Conservation (phyloP, 345 rosid species). For the Orychophragmus violaceus region DNA sequence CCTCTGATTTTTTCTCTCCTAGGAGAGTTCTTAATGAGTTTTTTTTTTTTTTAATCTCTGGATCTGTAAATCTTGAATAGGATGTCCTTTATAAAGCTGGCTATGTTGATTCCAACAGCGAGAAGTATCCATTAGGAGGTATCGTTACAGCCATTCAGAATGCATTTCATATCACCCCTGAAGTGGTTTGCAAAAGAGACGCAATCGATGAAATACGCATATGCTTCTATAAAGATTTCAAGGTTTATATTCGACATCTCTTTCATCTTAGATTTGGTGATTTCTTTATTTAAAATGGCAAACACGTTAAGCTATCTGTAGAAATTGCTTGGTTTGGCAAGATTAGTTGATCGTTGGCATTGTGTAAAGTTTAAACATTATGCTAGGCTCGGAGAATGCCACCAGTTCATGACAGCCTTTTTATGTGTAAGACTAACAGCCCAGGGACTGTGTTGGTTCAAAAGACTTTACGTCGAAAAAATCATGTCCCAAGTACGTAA, state of each 20-base stretch:
- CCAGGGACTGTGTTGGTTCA: too few species aligned
- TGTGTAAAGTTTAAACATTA: neutral
- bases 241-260: slow-evolving; percentile 40
- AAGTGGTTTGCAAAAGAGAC: too few species aligned
- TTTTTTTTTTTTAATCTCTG: neutral
- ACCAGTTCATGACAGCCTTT: slow-evolving; percentile 9
- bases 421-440: slow-evolving; percentile 39
- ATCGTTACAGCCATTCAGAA: slow-evolving; percentile 70
- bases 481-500: slow-evolving; percentile 73
- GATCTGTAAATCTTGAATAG: neutral
- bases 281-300: neutral
- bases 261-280: slow-evolving; percentile 2
- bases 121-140: slow-evolving; percentile 86
- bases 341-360: neutral
- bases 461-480: slow-evolving; percentile 31
- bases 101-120: slow-evolving; percentile 70
- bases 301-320: neutral
- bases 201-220: too few species aligned
- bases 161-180: too few species aligned
- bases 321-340: neutral
- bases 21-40: neutral
- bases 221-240: too few species aligned
- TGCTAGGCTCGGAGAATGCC: neutral
- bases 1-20: neutral
- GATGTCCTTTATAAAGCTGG: too few species aligned